Conservation (phyloP, 139 green algal species). For the Tetradesmus obliquus region DNA sequence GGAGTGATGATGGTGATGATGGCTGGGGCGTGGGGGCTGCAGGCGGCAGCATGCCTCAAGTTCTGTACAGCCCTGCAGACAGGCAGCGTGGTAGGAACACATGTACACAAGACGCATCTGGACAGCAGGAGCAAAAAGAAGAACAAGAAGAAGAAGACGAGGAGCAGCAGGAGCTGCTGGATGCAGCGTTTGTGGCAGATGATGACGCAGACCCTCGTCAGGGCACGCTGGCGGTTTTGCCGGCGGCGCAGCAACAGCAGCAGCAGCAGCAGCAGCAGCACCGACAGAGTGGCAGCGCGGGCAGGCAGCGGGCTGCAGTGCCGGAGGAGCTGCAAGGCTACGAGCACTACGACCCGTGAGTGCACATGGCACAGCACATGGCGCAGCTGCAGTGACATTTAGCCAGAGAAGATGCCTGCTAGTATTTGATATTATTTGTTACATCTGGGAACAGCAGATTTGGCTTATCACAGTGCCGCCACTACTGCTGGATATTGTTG, state of each 20-base stretch:
- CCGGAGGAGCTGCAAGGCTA: background rate
- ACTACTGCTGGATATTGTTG: too few relatives aligned
- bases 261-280: background rate
- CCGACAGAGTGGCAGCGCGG: background rate
- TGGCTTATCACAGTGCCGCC: too few relatives aligned
- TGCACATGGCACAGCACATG: background rate
- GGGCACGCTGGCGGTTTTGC: background rate
- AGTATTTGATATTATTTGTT: too few relatives aligned
- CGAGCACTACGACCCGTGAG: background rate
- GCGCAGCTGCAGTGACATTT: background rate
- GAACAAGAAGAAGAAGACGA: background rate
- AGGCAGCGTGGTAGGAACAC: too few relatives aligned
- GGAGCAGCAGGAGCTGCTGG: background rate
- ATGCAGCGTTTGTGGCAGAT: background rate
- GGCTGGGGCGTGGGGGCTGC: background rate
- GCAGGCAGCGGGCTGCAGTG: background rate
- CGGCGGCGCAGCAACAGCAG: background rate
- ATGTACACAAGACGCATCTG: too few relatives aligned
- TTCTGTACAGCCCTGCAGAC: too few relatives aligned
- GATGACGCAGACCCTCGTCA: background rate
- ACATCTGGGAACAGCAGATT: too few relatives aligned
- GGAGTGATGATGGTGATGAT: background rate
- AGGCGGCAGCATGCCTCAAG: background rate
- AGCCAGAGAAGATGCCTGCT: too few relatives aligned
- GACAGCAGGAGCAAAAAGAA: background rate